Conservation (phyloP, 148 eudicot genomes). For the Vaccinium darrowii region DNA sequence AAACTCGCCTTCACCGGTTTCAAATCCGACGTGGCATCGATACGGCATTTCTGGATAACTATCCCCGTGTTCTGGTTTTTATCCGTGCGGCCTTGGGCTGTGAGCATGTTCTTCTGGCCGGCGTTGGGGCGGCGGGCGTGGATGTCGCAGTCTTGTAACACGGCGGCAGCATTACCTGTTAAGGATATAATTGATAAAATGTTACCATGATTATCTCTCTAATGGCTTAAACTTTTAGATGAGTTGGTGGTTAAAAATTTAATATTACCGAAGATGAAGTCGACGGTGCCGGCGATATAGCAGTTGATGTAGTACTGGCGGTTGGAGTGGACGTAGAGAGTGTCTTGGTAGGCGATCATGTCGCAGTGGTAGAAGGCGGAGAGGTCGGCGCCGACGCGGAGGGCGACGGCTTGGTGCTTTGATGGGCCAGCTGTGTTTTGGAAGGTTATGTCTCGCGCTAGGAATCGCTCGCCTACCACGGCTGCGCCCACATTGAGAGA, state of each 20-base stretch:
- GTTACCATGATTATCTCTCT: too few species aligned
- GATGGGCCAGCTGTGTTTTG: slow-evolving; percentile 60
- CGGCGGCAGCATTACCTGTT: slow-evolving; percentile 33
- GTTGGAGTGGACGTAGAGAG: slow-evolving; percentile 56
- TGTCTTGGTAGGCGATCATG: slow-evolving; percentile 54
- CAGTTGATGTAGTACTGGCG: slow-evolving; percentile 48
- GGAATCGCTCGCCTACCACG: slow-evolving; percentile 46
- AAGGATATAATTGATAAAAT: too few species aligned
- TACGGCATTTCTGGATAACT: slow-evolving; percentile 45
- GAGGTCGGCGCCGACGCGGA: slow-evolving; percentile 48
- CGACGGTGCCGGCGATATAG: slow-evolving; percentile 45
- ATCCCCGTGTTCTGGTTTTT: slow-evolving; percentile 59
- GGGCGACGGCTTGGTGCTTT: slow-evolving; percentile 61
- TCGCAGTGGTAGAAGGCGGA: slow-evolving; percentile 55
- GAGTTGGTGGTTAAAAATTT: too few species aligned
- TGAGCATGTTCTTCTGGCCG: slow-evolving; percentile 52
- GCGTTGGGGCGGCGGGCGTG: slow-evolving; percentile 49
- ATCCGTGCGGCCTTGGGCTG: slow-evolving; percentile 55
- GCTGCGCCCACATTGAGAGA: slow-evolving; percentile 21
- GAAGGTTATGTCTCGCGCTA: slow-evolving; percentile 55
- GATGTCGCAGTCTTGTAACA: slow-evolving; percentile 51
- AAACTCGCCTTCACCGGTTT: slow-evolving; percentile 37
- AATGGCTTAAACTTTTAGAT: too few species aligned
- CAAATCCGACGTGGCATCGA: slow-evolving; percentile 50
- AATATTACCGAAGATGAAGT: slow-evolving; percentile 43